phyloP scores from a whole-genome alignment of 2,329 filamentous ascomycete species.

The Salinomyces thailandicus region DNA sequence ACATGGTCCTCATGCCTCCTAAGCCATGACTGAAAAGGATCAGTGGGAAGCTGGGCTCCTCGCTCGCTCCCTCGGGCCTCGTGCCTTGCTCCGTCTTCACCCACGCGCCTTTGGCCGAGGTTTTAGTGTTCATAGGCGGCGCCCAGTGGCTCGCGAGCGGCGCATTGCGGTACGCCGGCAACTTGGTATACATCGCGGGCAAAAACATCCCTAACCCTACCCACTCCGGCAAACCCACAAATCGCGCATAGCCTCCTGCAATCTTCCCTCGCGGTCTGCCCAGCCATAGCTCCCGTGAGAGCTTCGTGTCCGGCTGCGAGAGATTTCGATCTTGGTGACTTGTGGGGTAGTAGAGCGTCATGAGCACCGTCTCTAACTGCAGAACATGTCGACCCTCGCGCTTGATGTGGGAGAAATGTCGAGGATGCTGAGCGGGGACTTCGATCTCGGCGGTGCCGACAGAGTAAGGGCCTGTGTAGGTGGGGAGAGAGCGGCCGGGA shows the following conservation, averaged over 20 bases:
- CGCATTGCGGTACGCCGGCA: constrained; percentile 54
- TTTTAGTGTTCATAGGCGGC: constrained; percentile 30
- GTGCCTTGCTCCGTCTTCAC: constrained; percentile 33
- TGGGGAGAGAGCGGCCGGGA: constrained; percentile 36
- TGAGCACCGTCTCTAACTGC: constrained; percentile 49
- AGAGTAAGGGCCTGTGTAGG: constrained; percentile 44
- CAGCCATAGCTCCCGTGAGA: constrained; percentile 51
- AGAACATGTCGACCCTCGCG: constrained; percentile 39
- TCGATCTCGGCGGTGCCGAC: constrained; percentile 47
- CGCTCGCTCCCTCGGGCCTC: constrained; percentile 26
- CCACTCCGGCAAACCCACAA: constrained; percentile 37
- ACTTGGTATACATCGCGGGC: constrained; percentile 52
- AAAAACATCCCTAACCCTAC: constrained; percentile 45
- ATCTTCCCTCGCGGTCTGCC: constrained; percentile 47
- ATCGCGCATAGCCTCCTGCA: constrained; percentile 53
- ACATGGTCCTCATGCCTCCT: constrained; percentile 52
- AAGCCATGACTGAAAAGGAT: constrained; percentile 58
- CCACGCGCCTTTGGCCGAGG: constrained; percentile 25
- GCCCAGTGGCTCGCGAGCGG: constrained; percentile 45
- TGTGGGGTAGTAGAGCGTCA: constrained; percentile 56
- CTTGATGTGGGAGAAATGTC: constrained; percentile 41
- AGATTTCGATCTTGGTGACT: constrained; percentile 28
- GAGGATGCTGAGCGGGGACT: constrained; percentile 39
- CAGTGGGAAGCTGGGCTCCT: constrained; percentile 46
- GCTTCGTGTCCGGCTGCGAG: constrained; percentile 22